Conservation (phyloP, 129 eudicot genomes). For the Artemisia annua region DNA sequence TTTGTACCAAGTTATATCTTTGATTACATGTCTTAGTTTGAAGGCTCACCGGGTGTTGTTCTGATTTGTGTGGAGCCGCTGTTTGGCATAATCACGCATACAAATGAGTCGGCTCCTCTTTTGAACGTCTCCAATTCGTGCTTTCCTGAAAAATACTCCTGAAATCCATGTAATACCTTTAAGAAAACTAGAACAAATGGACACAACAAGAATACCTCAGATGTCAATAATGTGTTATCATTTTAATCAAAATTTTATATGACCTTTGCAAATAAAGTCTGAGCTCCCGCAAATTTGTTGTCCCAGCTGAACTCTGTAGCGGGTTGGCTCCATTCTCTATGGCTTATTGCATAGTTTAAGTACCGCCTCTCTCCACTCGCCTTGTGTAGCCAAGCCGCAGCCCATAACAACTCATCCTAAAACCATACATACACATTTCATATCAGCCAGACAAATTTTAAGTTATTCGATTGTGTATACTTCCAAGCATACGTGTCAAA, state of each 20-base stretch:
- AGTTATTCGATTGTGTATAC: neutral
- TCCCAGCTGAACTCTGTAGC: conserved; percentile 84
- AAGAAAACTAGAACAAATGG: neutral
- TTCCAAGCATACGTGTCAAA: neutral
- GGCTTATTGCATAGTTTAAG: conserved; percentile 40
- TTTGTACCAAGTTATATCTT: too few species aligned
- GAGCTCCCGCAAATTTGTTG: conserved; percentile 72
- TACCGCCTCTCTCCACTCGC: conserved; percentile 48
- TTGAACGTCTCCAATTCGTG: conserved; percentile 46
- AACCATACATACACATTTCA: neutral
- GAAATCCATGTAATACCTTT: too few species aligned
- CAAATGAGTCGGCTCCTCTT: conserved; percentile 62
- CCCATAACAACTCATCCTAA: conserved; percentile 79
- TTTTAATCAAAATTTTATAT: neutral
- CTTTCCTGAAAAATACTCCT: conserved; percentile 59
- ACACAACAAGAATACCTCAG: neutral
- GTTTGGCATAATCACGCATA: conserved; percentile 61
- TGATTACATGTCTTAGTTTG: too few species aligned
- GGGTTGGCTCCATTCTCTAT: conserved; percentile 60
- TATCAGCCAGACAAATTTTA: neutral
- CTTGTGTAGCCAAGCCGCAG: conserved; percentile 68
- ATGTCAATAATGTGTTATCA: neutral
- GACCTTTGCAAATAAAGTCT: conserved; percentile 64
- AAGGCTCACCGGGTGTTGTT: too few species aligned
- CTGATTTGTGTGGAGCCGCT: conserved; percentile 56